Base-by-base conservation (phyloP, 2,329 filamentous ascomycete species). In the Ophiostoma montium region DNA sequence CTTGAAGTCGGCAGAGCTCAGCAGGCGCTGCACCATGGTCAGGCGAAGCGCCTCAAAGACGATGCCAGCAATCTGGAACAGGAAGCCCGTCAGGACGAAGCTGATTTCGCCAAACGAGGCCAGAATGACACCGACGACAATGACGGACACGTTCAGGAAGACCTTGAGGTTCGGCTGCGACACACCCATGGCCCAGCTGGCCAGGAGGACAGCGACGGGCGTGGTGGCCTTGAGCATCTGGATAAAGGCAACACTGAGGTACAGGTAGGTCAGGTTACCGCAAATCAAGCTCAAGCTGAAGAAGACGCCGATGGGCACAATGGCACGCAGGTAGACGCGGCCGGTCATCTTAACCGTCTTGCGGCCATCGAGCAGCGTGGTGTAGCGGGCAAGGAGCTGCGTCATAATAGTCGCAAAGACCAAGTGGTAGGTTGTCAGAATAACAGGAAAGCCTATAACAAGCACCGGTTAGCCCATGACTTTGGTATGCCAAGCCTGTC, bases 181-280 rank as follows among this genome's bases (percentile, higher is more conserved):
- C 47, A 95, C 80, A 51, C 88, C 86, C 60, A 96, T 80, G 48
- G 75, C 72, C 90, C 92, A 96, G 57, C 87, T 86, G 36, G 86
- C 84, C 57, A 96, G 68, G 35, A 98, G 79, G 47, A 96, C 89
- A 48, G 88, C 89, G 52, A 96, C 89, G 15, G 92, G 92, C 31
- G 86, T 96, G 39, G 88, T 95, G 57, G 92, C 92, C 84, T 96
- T 96, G 66, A 96, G 81, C 90, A 96, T 96, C 74, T 96, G 90
- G 61, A 96, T 96, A 67, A 96, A 96, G 53, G 90, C 85, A 52
- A 96, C 90, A 57, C 84, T 92, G 53, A 96, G 78, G 68, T 95
- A 95, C 49, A 95, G 78, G 64, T 96, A 96, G 59, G 90, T 88
- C 68, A 94, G 69, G 71, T 96, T 96, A 62, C 89, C 88, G 68